These are phyloP conservation scores for Herpetomonas samuelpessoai DNA, from an alignment of 208 protist genomes.

Conservation along the genomic window DNA sequence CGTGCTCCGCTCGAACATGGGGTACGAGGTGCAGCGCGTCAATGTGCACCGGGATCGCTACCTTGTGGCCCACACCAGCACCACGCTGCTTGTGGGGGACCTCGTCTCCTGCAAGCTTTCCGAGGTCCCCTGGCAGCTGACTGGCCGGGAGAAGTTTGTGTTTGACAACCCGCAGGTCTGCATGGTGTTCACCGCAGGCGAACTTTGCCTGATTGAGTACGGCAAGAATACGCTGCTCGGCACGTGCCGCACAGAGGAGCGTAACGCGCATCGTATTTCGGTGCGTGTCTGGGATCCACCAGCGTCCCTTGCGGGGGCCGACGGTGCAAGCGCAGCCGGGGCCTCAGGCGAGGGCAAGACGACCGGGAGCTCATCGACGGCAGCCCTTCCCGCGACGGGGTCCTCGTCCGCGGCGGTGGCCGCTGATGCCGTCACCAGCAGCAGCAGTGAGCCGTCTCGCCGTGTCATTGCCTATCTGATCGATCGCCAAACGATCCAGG, in stretches of 20 bases:
- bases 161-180: conserved; percentile 96
- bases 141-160: conserved; percentile 92
- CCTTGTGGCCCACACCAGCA: conserved; percentile 94
- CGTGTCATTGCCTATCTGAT: conserved; percentile 96
- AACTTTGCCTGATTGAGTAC: conserved; percentile 97
- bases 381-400: too few relatives aligned
- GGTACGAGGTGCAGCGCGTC: conserved; percentile 95
- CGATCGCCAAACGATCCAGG: conserved; percentile 94
- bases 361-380: too few relatives aligned
- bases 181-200: conserved; percentile 96
- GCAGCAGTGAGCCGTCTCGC: conserved; percentile 27
- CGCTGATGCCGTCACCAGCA: background rate
- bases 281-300: conserved; percentile 78
- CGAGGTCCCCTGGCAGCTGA: conserved; percentile 93
- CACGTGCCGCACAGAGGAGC: conserved; percentile 96
- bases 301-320: conserved; percentile 2
- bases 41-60: conserved; percentile 97
- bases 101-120: conserved; percentile 93
- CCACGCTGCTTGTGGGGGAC: conserved; percentile 96
- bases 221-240: conserved; percentile 95
- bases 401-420: background rate
- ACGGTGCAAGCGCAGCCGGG: background rate
- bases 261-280: conserved; percentile 93
- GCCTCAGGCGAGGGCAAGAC: conserved; percentile 21
- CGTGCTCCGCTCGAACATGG: conserved; percentile 93